These are phyloP conservation scores for Penicillium pancosmium DNA, from an alignment of 495 filamentous ascomycete genomes.

Conservation along the genomic window DNA sequence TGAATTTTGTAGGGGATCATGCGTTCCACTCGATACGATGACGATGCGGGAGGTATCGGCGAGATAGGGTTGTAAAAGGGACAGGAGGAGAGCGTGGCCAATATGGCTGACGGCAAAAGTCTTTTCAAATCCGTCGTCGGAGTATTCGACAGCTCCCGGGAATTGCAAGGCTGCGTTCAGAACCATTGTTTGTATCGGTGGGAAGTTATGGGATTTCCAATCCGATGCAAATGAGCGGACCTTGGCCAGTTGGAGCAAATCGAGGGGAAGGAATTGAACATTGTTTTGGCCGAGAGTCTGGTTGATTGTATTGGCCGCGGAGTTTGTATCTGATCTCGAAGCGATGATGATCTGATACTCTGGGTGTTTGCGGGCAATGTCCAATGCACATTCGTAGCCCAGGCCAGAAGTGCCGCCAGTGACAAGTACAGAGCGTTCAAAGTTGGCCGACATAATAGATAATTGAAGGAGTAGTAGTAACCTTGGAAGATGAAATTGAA, in stretches of 20 bases:
- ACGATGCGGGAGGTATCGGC: slow-evolving; percentile 52
- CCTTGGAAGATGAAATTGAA: background rate
- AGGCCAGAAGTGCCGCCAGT: slow-evolving; percentile 47
- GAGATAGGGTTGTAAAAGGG: slow-evolving; percentile 48
- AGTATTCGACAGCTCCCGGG: slow-evolving; percentile 31
- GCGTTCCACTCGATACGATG: slow-evolving; percentile 34
- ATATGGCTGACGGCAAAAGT: slow-evolving; percentile 43
- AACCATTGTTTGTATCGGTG: slow-evolving; percentile 48
- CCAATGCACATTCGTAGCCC: slow-evolving; percentile 37
- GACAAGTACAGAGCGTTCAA: slow-evolving; percentile 38
- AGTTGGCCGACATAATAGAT: slow-evolving; percentile 5
- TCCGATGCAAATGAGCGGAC: slow-evolving; percentile 41
- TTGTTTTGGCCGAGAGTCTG: slow-evolving; percentile 33
- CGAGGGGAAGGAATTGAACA: slow-evolving; percentile 42
- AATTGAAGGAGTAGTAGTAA: background rate
- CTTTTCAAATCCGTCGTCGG: slow-evolving; percentile 46
- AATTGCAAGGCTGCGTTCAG: slow-evolving; percentile 52
- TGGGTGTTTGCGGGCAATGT: slow-evolving; percentile 34
- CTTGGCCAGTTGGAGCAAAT: slow-evolving; percentile 43
- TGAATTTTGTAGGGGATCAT: slow-evolving; percentile 36
- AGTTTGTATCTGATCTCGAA: slow-evolving; percentile 44
- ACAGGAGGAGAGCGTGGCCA: slow-evolving; percentile 54
- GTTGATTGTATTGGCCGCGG: slow-evolving; percentile 40
- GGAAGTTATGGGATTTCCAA: slow-evolving; percentile 39
- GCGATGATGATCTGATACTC: slow-evolving; percentile 39